Percentiles rank a stretch among this genome's conserved stretches.
Evolutionary conservation across 2,329 filamentous ascomycete genomes (phyloP).

Genomic region (Cytospora schulzeri): DNA sequence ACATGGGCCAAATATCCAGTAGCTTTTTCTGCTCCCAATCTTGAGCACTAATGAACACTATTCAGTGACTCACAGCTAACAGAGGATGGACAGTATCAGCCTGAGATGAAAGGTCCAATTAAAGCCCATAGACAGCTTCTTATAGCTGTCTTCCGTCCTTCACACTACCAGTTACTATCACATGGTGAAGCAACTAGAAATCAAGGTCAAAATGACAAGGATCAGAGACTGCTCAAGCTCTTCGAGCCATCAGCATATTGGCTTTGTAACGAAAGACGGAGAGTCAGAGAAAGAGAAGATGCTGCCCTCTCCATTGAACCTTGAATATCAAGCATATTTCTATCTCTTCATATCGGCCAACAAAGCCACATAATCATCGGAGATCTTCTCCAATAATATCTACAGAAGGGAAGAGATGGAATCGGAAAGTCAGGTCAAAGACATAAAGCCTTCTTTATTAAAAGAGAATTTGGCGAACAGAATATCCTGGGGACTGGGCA

Average conservation of each 20-base stretch:
- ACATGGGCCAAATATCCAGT: background rate
- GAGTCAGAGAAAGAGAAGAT: background rate
- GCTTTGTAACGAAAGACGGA: background rate
- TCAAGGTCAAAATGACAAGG: background rate
- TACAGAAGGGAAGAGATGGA: background rate
- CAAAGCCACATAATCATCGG: background rate
- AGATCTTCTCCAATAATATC: background rate
- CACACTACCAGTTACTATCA: background rate
- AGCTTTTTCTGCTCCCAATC: background rate
- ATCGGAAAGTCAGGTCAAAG: background rate
- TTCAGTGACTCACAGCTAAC: background rate
- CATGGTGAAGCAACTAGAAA: background rate
- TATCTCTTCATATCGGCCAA: background rate
- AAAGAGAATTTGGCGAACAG: background rate
- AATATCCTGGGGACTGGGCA: background rate
- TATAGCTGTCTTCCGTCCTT: background rate
- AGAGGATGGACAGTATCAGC: background rate
- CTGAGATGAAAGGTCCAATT: background rate
- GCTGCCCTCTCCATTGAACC: background rate
- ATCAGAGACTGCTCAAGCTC: background rate
- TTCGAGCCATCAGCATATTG: background rate
- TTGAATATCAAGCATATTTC: background rate
- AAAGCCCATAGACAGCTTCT: background rate
- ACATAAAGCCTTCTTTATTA: background rate
- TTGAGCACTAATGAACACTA: background rate